Conservation (phyloP, 2,329 filamentous ascomycete species). For the Lecanicillium sp. region DNA sequence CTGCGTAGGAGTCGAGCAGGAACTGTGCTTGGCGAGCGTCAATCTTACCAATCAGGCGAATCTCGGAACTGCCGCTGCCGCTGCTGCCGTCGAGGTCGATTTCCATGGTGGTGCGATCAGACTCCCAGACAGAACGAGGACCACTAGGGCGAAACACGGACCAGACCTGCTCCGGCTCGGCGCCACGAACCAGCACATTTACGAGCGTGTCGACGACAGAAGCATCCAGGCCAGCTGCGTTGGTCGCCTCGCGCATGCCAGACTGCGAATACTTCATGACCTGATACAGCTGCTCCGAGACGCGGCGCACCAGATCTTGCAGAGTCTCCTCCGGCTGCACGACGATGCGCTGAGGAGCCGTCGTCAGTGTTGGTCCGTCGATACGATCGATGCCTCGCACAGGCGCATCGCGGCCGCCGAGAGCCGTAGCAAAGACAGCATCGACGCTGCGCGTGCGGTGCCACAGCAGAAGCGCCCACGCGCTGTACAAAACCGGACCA, state of each 20-base stretch:
- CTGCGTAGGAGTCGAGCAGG: slow-evolving; percentile 6
- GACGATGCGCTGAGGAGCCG: slow-evolving; percentile 15
- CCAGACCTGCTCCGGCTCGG: background rate
- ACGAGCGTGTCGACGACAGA: slow-evolving; percentile 12
- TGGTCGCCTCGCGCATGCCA: slow-evolving; percentile 14
- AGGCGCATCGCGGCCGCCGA: slow-evolving; percentile 12
- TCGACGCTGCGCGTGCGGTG: slow-evolving; percentile 6
- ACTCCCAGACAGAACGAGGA: slow-evolving; percentile 4
- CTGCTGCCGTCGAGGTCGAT: slow-evolving; percentile 4
- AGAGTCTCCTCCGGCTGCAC: slow-evolving; percentile 16
- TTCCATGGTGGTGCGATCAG: slow-evolving; percentile 1
- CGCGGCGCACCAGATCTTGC: slow-evolving; percentile 7
- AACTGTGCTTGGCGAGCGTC: slow-evolving; percentile 6
- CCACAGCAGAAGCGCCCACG: slow-evolving; percentile 12
- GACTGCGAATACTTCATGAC: slow-evolving; percentile 16
- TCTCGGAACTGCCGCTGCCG: background rate
- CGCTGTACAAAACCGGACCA: slow-evolving; percentile 11
- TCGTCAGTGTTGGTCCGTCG: slow-evolving; percentile 12
- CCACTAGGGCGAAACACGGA: slow-evolving; percentile 7
- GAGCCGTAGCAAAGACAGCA: slow-evolving; percentile 11
- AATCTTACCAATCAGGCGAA: slow-evolving; percentile 6
- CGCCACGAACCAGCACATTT: slow-evolving; percentile 7
- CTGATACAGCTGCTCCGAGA: slow-evolving; percentile 12
- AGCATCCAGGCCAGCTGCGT: background rate
- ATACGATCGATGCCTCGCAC: slow-evolving; percentile 8